Evolutionary conservation across 768 basidiomycete species (phyloP), one percentile per base, ranked within the genome.

Genomic region (Gelatoporia subvermispora): DNA sequence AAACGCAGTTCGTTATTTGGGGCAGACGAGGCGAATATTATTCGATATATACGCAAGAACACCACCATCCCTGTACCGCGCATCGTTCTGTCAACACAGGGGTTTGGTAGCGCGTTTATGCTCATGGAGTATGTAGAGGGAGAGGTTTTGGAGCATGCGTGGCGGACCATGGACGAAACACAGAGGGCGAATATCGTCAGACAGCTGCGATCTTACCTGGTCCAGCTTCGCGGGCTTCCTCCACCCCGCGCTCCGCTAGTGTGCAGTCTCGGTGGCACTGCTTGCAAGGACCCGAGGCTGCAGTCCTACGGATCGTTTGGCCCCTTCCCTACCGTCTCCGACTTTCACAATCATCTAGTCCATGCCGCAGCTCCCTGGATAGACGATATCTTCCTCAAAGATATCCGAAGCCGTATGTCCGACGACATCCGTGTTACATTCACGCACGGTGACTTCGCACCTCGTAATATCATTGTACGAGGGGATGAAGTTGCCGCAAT

Each of bases 371-470:
- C 52, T n/a, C 8, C 5, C 10, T 11, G 23, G 8, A 43, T 16
- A 2, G 42, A 17, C 35, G 28, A 20, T 34, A 22, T 11, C 31
- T 41, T 41, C 17, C 47, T 28, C 11, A 3, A n/a, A 31, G 28
- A 31, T 13, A 31, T 31, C 5, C 28, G 28, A 31, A 7, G 7
- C 13, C 28, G 28, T 13, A 31, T 31, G 28, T 31, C 28, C 28
- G 28, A 31, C 28, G 13, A 31, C 13, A 5, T 7, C 13, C 28
- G 28, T 13, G 13, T 31, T 13, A 7, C 13, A 13, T 13, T 31
- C 13, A 31, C 63, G 59, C 50, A 55, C 49, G 57, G 41, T 8
- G 60, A 64, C 39, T 47, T 64, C 31, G 48, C 48, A 10, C 51
- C 50, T 4, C 44, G 52, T 1, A 64, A 64, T 43, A 56, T 63